phyloP scores from a whole-genome alignment of 1,284 basidiomycete genomes.

The Mycena citricolor region DNA sequence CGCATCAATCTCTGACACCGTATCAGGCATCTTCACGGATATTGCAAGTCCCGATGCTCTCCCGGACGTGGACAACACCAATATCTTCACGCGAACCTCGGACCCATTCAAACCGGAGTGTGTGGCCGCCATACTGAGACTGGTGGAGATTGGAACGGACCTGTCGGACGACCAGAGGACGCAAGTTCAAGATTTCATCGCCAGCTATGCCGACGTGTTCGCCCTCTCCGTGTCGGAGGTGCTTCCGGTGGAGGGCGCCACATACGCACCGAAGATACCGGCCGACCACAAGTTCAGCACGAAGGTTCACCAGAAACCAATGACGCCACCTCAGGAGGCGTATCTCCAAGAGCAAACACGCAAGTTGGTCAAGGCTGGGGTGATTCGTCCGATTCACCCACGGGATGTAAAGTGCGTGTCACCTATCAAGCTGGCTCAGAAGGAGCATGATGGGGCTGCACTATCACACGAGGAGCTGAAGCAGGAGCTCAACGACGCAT shows the following conservation, averaged over 20 bases:
- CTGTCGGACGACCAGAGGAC: constrained; percentile 4
- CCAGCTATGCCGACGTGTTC: constrained; percentile 30
- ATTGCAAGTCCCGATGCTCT: too few relatives aligned
- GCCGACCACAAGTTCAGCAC: constrained; percentile 24
- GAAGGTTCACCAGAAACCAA: constrained; percentile 27
- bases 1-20: too few relatives aligned
- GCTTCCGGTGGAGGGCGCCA: constrained; percentile 22
- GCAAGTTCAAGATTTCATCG: constrained; percentile 9
- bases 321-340: constrained; percentile 30
- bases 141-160: constrained; percentile 22
- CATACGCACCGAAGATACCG: constrained; percentile 27
- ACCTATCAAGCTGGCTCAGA: constrained; percentile 4
- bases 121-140: not conserved
- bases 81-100: constrained; percentile 4
- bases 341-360: constrained; percentile 8
- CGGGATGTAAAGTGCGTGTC: constrained; percentile 1
- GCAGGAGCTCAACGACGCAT: constrained; percentile 8
- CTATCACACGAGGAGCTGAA: constrained; percentile 14
- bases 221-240: constrained; percentile 33
- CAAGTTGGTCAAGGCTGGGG: constrained; percentile 15
- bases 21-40: too few relatives aligned
- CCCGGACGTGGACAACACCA: constrained; percentile 2
- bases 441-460: constrained; percentile 26
- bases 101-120: constrained; percentile 11
- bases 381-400: not conserved